A percentile compares a stretch with the other conserved stretches of the same genome.
Evolutionary conservation across 2,329 filamentous ascomycete genomes (phyloP).

Genomic region (Aureobasidium sp.): DNA sequence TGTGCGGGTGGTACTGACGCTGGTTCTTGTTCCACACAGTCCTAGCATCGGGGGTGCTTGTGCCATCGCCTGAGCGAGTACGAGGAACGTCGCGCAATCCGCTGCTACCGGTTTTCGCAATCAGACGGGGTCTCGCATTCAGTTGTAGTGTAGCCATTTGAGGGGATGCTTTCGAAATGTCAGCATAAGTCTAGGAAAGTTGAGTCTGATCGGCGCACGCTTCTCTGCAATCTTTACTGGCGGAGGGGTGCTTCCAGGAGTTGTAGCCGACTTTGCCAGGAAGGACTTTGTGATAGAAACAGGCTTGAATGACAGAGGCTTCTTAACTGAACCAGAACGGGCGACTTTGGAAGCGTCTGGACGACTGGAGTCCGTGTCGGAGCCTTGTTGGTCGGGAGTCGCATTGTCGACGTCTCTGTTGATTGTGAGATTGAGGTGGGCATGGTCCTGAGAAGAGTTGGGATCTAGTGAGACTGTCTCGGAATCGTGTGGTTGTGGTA

Average conservation of each 20-base stretch:
- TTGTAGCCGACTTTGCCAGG: slow-evolving; percentile 60
- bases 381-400: slow-evolving; percentile 37
- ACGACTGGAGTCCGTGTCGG: slow-evolving; percentile 66
- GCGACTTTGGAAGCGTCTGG: slow-evolving; percentile 47
- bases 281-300: slow-evolving; percentile 82
- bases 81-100: slow-evolving; percentile 32
- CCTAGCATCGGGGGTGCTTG: slow-evolving; percentile 55
- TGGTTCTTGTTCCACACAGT: slow-evolving; percentile 86
- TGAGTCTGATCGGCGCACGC: slow-evolving; percentile 28
- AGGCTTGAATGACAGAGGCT: slow-evolving; percentile 71
- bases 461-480: neutral
- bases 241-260: slow-evolving; percentile 33
- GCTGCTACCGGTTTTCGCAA: slow-evolving; percentile 63
- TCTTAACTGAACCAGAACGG: slow-evolving; percentile 54
- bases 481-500: neutral
- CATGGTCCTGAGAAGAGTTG: slow-evolving; percentile 14
- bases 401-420: slow-evolving; percentile 5
- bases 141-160: slow-evolving; percentile 39
- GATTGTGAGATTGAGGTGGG: neutral
- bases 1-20: slow-evolving; percentile 46
- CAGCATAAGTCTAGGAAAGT: neutral
- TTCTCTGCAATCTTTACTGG: slow-evolving; percentile 45
- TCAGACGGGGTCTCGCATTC: slow-evolving; percentile 59
- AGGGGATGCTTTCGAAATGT: slow-evolving; percentile 32
- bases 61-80: slow-evolving; percentile 21